Conservation (phyloP, 2,329 filamentous ascomycete genomes). For the Sporothrix luriei region DNA sequence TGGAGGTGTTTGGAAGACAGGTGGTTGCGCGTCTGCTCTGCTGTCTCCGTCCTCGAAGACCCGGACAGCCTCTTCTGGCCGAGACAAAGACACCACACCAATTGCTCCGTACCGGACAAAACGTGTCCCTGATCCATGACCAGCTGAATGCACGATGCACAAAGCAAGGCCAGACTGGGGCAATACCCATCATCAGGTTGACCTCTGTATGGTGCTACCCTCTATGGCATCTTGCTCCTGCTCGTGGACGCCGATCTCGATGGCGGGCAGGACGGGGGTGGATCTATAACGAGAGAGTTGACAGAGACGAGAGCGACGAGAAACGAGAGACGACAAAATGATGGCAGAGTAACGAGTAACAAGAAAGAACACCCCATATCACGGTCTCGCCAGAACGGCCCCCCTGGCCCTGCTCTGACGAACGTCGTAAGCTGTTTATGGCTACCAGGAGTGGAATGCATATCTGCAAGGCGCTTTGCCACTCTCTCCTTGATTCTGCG, state of each 20-base stretch:
- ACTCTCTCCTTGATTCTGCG: slow-evolving; percentile 4
- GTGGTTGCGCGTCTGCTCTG: not conserved
- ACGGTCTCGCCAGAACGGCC: not conserved
- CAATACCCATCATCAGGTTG: not conserved
- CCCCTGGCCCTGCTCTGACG: not conserved
- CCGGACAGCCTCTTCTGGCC: not conserved
- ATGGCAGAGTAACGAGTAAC: not conserved
- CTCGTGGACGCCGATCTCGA: not conserved
- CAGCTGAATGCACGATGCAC: slow-evolving; percentile 27
- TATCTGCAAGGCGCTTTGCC: slow-evolving; percentile 17
- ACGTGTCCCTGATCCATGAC: slow-evolving; percentile 21
- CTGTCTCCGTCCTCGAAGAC: not conserved
- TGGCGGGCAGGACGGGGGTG: not conserved
- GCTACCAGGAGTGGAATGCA: not conserved
- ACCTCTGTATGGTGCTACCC: not conserved
- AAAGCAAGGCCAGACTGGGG: not conserved
- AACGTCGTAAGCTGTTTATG: not conserved
- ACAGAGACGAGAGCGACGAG: not conserved
- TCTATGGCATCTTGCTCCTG: not conserved
- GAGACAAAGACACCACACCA: not conserved
- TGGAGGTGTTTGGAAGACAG: not conserved
- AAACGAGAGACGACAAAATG: not conserved
- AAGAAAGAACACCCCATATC: not conserved
- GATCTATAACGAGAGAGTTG: not conserved
- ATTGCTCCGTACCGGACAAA: no score